Evolutionary conservation across 2,329 filamentous ascomycete genomes (phyloP).

Genomic region (Pseudogymnoascus sp.): DNA sequence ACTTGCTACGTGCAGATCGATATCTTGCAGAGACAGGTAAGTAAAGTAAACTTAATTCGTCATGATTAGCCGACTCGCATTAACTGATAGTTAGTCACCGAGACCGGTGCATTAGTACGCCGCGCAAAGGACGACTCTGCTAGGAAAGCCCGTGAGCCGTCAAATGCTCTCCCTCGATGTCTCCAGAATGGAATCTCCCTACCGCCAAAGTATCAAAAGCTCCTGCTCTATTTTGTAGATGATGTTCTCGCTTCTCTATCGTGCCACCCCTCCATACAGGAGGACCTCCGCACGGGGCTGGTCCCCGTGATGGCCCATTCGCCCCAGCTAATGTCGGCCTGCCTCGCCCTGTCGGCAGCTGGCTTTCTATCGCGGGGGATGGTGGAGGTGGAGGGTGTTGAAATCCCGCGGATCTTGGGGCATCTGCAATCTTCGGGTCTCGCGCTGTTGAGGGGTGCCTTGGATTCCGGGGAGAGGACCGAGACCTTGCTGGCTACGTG

Average conservation of each 20-base stretch:
- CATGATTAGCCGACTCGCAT: not conserved
- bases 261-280: slow-evolving; percentile 19
- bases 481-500: slow-evolving; percentile 18
- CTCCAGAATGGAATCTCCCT: slow-evolving; percentile 19
- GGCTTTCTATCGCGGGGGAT: slow-evolving; percentile 19
- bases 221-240: slow-evolving; percentile 16
- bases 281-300: slow-evolving; percentile 18
- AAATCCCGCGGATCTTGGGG: not conserved
- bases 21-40: not conserved
- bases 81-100: not conserved
- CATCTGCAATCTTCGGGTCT: not conserved
- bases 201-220: slow-evolving; percentile 17
- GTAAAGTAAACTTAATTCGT: not conserved
- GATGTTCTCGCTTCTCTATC: slow-evolving; percentile 21
- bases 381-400: not conserved
- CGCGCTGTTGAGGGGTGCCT: not conserved
- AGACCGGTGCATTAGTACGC: not conserved
- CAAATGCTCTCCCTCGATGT: slow-evolving; percentile 9
- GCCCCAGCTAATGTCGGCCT: slow-evolving; percentile 20
- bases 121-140: not conserved
- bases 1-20: not conserved
- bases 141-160: not conserved
- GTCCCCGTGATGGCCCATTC: slow-evolving; percentile 17
- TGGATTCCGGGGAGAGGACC: slow-evolving; percentile 10
- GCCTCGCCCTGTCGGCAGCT: slow-evolving; percentile 20